Conservation (phyloP, 2,329 filamentous ascomycete species). For the Sphaerostilbella broomeana region DNA sequence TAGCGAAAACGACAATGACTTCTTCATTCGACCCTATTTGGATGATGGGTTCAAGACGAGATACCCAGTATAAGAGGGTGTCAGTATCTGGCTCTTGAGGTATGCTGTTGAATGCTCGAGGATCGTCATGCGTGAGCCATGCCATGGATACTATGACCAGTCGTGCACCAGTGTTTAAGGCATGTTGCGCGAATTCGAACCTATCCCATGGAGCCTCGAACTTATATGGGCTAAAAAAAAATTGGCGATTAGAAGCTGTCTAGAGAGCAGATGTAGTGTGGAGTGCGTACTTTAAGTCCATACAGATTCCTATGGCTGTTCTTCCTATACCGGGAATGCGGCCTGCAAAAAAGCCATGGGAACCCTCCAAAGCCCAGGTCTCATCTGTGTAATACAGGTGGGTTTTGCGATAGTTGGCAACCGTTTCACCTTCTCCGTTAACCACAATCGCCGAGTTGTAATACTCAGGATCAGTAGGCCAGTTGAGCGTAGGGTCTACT, state of each 20-base stretch:
- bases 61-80: conserved; percentile 69
- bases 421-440: conserved; percentile 51
- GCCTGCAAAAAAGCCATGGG: conserved; percentile 42
- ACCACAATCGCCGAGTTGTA: conserved; percentile 51
- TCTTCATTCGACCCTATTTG: conserved; percentile 46
- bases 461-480: conserved; percentile 47
- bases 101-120: conserved; percentile 36
- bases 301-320: conserved; percentile 53
- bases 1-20: conserved; percentile 63
- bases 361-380: conserved; percentile 53
- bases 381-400: conserved; percentile 56
- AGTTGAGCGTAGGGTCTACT: conserved; percentile 43
- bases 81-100: conserved; percentile 62
- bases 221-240: conserved; percentile 26
- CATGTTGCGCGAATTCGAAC: conserved; percentile 46
- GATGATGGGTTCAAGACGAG: conserved; percentile 61
- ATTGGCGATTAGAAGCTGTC: background rate
- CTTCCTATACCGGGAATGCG: conserved; percentile 42
- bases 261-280: background rate
- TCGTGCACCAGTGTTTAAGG: conserved; percentile 49
- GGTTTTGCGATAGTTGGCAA: conserved; percentile 55
- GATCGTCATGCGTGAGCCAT: conserved; percentile 59
- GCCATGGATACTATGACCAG: conserved; percentile 70
- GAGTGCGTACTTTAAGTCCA: conserved; percentile 53
- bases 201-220: conserved; percentile 33